Conservation (phyloP, 768 basidiomycete genomes). For the Lactifluus subvellereus region DNA sequence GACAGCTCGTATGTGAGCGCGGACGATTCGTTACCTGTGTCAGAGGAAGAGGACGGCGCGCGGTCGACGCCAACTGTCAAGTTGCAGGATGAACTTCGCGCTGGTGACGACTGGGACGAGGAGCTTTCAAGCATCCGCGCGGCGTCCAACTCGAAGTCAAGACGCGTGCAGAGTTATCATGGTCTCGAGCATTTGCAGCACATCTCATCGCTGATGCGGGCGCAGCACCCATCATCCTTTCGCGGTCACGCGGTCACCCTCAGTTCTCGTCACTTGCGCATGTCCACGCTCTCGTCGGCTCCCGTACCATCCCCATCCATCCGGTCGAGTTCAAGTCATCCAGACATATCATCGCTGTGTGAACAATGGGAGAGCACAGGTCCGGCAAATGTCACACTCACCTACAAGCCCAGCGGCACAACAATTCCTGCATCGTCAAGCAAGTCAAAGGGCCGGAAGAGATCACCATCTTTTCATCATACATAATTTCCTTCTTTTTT, state of each 20-base stretch:
- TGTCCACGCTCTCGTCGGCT: constrained; percentile 29
- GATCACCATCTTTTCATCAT: constrained; percentile 14
- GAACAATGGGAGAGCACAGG: constrained; percentile 52
- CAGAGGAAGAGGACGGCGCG: constrained; percentile 3
- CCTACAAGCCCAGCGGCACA: constrained; percentile 35
- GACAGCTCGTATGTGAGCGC: constrained; percentile 15
- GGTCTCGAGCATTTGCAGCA: constrained; percentile 3
- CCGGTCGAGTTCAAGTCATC: constrained; percentile 44
- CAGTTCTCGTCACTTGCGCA: constrained; percentile 32
- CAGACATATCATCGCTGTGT: constrained; percentile 54
- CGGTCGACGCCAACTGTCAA: background rate
- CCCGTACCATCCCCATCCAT: constrained; percentile 45
- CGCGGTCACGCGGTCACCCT: constrained; percentile 10
- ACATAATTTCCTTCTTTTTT: background rate
- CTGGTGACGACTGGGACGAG: constrained; percentile 8
- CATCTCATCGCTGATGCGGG: background rate
- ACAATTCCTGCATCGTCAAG: constrained; percentile 14
- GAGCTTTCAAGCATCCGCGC: background rate
- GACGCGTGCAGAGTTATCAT: constrained; percentile 12
- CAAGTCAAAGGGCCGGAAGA: constrained; percentile 18
- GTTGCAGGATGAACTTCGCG: background rate
- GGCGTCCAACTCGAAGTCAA: background rate
- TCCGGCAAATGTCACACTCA: constrained; percentile 53
- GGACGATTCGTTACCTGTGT: constrained; percentile 9
- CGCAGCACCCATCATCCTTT: constrained; percentile 1